phyloP scores from a whole-genome alignment of 2,329 filamentous ascomycete genomes.

The Pezicula carpinea region DNA sequence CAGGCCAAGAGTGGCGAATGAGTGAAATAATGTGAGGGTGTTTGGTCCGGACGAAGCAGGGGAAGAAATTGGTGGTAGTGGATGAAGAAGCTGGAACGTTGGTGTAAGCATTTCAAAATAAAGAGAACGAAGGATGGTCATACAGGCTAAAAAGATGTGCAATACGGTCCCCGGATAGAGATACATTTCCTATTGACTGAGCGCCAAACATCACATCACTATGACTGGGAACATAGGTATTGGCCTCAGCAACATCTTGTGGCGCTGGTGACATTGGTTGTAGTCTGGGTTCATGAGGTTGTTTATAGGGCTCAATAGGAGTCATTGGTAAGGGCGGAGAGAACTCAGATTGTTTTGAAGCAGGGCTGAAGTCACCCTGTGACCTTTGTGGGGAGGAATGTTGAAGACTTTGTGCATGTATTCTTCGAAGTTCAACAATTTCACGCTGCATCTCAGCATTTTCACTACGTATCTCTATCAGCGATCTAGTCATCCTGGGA shows the following conservation, averaged over 20 bases:
- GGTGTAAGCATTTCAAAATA: constrained; percentile 28
- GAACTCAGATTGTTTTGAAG: constrained; percentile 27
- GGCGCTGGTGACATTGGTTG: not conserved
- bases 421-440: constrained; percentile 44
- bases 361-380: constrained; percentile 44
- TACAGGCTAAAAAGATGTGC: constrained; percentile 40
- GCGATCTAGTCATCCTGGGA: not conserved
- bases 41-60: constrained; percentile 50
- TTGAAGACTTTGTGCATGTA: constrained; percentile 25
- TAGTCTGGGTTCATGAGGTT: not conserved
- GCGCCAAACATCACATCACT: not conserved
- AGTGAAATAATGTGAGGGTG: constrained; percentile 52
- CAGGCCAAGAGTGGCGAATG: constrained; percentile 63
- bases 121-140: constrained; percentile 10
- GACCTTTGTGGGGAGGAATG: constrained; percentile 38
- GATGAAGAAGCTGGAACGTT: constrained; percentile 49
- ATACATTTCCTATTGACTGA: constrained; percentile 1
- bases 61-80: constrained; percentile 62
- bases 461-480: constrained; percentile 36
- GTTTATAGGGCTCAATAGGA: not conserved
- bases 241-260: not conserved
- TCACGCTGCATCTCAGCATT: constrained; percentile 60
- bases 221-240: not conserved
- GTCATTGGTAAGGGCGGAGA: not conserved
- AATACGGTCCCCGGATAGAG: constrained; percentile 19